phyloP scores from a whole-genome alignment of 371 early-diverging fungal genomes.

The Circinella umbellata region DNA sequence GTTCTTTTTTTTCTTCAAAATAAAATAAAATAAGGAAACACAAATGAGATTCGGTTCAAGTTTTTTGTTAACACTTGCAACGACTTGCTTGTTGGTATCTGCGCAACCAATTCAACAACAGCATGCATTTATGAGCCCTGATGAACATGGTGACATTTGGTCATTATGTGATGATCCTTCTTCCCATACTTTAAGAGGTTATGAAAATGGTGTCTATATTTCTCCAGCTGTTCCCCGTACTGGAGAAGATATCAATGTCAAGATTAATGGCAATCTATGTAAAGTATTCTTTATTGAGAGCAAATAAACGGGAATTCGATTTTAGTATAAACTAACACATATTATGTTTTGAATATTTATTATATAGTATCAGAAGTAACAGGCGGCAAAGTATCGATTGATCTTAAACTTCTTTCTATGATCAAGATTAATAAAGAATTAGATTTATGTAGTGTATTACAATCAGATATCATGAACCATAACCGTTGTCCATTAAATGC shows the following conservation, averaged over 20 bases:
- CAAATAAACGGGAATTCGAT: neutral
- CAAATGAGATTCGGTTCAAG: neutral
- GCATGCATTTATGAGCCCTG: constrained; percentile 33
- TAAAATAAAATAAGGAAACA: neutral
- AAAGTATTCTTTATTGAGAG: constrained; percentile 2
- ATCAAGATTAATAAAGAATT: constrained; percentile 52
- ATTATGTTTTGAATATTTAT: no score
- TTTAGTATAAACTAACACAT: no score
- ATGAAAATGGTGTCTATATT: constrained; percentile 45
- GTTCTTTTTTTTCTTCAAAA: neutral
- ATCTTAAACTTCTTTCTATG: constrained; percentile 46
- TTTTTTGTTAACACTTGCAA: neutral
- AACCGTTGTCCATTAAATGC: constrained; percentile 38
- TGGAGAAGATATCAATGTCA: constrained; percentile 47
- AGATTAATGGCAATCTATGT: constrained; percentile 45
- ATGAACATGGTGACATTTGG: constrained; percentile 50
- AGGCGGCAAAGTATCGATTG: constrained; percentile 45
- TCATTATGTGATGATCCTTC: constrained; percentile 43
- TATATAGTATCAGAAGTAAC: constrained; percentile 35
- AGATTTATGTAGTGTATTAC: constrained; percentile 41
- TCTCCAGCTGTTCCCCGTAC: constrained; percentile 42
- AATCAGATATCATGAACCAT: constrained; percentile 45
- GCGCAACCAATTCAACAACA: constrained; percentile 21
- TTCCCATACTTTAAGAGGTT: constrained; percentile 39
- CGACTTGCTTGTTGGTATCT: neutral